phyloP scores from a whole-genome alignment of 2,329 filamentous ascomycete species.

The Monosporascus sp. region DNA sequence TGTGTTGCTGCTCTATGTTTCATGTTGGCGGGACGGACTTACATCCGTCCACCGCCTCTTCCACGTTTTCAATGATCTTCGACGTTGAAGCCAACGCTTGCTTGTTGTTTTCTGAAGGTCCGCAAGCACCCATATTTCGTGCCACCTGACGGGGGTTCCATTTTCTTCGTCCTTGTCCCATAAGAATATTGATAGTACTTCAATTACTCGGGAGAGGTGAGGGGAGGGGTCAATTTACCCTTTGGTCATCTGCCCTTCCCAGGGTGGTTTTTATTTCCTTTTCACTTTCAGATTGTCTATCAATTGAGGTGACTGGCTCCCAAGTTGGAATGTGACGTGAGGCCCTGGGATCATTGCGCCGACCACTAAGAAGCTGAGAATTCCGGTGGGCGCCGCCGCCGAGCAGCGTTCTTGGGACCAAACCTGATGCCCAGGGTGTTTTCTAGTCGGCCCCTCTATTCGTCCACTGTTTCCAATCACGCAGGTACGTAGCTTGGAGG shows the following conservation, averaged over 20 bases:
- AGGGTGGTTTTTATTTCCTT: neutral
- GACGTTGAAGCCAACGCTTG: no score
- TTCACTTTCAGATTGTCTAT: neutral
- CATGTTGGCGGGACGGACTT: no score
- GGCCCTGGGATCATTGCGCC: neutral
- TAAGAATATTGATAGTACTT: neutral
- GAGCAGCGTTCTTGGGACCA: neutral
- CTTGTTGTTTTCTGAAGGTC: neutral
- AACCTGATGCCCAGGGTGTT: neutral
- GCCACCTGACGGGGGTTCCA: neutral
- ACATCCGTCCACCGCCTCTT: no score
- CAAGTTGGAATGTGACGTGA: neutral
- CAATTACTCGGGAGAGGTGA: neutral
- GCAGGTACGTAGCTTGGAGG: neutral
- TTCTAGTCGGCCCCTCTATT: neutral
- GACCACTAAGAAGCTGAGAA: neutral
- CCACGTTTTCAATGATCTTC: neutral
- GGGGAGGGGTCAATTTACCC: neutral
- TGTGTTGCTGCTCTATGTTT: no score
- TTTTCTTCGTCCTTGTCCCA: neutral
- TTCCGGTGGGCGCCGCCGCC: neutral
- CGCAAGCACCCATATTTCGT: neutral
- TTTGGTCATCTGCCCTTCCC: neutral
- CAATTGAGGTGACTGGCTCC: neutral
- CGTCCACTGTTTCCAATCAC: neutral